Base-by-base conservation (phyloP, 148 eudicot genomes). In the Heliamphora exappendiculata region DNA sequence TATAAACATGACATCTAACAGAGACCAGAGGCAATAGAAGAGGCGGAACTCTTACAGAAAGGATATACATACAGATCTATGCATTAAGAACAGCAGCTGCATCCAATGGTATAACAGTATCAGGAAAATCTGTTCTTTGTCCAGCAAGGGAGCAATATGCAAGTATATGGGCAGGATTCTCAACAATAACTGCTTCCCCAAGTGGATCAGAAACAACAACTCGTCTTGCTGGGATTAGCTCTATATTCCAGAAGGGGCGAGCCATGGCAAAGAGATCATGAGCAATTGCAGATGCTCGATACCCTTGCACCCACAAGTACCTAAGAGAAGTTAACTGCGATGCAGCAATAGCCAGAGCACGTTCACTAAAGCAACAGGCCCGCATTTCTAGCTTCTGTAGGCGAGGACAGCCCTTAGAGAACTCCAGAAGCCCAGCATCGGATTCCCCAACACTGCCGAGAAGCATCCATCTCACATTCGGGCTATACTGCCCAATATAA, bases 281-380 rank as follows among this genome's bases (percentile, higher is more conserved):
- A 7, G 92, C 94, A 19, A 17, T 71, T 49, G 73, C 70, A 34
- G 91, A 85, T 9, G 87, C 87, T 64, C 87, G 77, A 64, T 88
- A 96, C 58, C 98, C 98, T 84, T 93, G 98, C 7, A 93, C 94
- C 99, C 99, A 96, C 88, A 96, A 78, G 81, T 93, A 93, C 85
- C 89, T 91, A 29, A 96, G 73, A 49, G 91, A 84, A n/a, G 39
- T 75, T 37, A 96, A 68, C 65, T 75, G 85, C 59, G 82, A 73
- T 10, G 85, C 88, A 5, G 97, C 94, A 8, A 49, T 55, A 6
- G 98, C 94, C 34, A 96, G 45, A 13, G 97, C 99, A 1, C 65
- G 80, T 79, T 90, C 98, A 72, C 93, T 93, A 76, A 96, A 96
- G 62, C 83, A 82, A 77, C 99, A 96, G 1, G 91, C 96, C 58